Evolutionary conservation across 768 basidiomycete species (phyloP).

Genomic region (Kwoniella dendrophila): DNA sequence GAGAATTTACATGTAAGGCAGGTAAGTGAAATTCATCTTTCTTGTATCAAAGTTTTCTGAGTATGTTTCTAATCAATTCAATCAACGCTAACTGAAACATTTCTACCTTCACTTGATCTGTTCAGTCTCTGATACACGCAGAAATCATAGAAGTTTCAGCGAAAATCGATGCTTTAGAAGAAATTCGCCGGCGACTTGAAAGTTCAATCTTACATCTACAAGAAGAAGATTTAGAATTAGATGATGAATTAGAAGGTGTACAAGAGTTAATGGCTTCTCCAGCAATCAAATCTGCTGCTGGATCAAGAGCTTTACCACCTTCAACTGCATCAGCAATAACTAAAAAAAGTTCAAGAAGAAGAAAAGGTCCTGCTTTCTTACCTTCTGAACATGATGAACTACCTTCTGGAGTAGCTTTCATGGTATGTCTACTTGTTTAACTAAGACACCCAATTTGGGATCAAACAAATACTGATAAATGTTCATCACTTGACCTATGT

Average conservation of each 20-base stretch:
- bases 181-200: slow-evolving; percentile 76
- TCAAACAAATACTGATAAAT: slow-evolving; percentile 10
- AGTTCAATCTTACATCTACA: slow-evolving; percentile 80
- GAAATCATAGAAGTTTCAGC: slow-evolving; percentile 86
- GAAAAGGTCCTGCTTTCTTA: slow-evolving; percentile 89
- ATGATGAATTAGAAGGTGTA: slow-evolving; percentile 91
- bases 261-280: slow-evolving; percentile 68
- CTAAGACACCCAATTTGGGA: not conserved
- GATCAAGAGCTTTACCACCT: slow-evolving; percentile 57
- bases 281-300: slow-evolving; percentile 40
- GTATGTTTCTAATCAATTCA: not conserved
- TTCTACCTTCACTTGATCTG: not conserved
- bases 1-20: slow-evolving; percentile 86
- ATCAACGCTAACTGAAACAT: not conserved
- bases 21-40: slow-evolving; percentile 60
- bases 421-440: slow-evolving; percentile 65
- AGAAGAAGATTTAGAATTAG: slow-evolving; percentile 95
- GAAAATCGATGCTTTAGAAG: slow-evolving; percentile 84
- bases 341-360: slow-evolving; percentile 65
- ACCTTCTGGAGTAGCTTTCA: slow-evolving; percentile 92
- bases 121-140: slow-evolving; percentile 75
- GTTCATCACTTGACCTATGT: slow-evolving; percentile 13
- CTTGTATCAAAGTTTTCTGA: not conserved
- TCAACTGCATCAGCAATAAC: slow-evolving; percentile 57
- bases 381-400: slow-evolving; percentile 97